These are phyloP conservation scores for Aspergillus sclerotiicarbonarius DNA, from an alignment of 495 filamentous ascomycete genomes.

Conservation along the genomic window DNA sequence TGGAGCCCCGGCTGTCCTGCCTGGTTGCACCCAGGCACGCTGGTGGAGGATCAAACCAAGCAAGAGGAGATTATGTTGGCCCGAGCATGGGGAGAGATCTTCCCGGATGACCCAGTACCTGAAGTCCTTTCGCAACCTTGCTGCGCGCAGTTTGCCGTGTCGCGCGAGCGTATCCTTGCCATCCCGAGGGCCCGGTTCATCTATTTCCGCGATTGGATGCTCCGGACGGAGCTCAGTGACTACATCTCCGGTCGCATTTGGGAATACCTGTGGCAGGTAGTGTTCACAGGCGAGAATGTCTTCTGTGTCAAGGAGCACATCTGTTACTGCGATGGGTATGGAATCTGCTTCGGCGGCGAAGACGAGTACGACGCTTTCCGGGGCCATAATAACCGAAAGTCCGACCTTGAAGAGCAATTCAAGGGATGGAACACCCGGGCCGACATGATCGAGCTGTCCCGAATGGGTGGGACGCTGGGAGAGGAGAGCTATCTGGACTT, in stretches of 20 bases:
- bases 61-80: slow-evolving; percentile 61
- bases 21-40: slow-evolving; percentile 61
- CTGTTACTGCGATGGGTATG: slow-evolving; percentile 77
- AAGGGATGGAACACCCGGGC: slow-evolving; percentile 43
- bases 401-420: slow-evolving; percentile 47
- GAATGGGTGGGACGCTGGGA: slow-evolving; percentile 28
- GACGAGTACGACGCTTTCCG: slow-evolving; percentile 50
- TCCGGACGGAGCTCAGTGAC: slow-evolving; percentile 60
- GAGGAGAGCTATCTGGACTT: slow-evolving; percentile 31
- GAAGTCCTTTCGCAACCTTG: slow-evolving; percentile 54
- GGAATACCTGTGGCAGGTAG: slow-evolving; percentile 74
- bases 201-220: slow-evolving; percentile 66
- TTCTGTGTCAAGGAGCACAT: slow-evolving; percentile 63
- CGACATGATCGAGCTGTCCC: slow-evolving; percentile 33
- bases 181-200: slow-evolving; percentile 60
- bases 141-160: slow-evolving; percentile 69
- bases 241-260: slow-evolving; percentile 68
- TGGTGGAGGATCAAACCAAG: slow-evolving; percentile 50
- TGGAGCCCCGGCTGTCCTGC: slow-evolving; percentile 62
- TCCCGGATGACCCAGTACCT: slow-evolving; percentile 53
- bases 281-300: slow-evolving; percentile 59
- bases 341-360: slow-evolving; percentile 70
- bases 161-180: slow-evolving; percentile 52
- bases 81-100: slow-evolving; percentile 53
- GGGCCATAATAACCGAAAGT: slow-evolving; percentile 35